Percentiles rank a stretch among this genome's conserved stretches.
Evolutionary conservation across 2,329 filamentous ascomycete species (phyloP).

Genomic region (Teratosphaeria destructans): DNA sequence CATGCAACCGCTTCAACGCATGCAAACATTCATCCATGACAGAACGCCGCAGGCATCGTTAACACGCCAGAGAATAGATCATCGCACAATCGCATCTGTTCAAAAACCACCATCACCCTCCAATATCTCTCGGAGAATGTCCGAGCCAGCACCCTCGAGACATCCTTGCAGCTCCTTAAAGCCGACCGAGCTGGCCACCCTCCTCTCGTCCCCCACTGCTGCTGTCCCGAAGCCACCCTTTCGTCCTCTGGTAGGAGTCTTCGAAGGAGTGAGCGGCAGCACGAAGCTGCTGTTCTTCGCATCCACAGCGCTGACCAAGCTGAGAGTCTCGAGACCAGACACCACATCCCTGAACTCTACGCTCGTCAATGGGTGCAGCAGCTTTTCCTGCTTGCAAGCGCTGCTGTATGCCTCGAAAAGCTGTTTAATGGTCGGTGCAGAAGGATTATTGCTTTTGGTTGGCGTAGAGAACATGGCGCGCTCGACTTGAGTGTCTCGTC

Average conservation of each 20-base stretch:
- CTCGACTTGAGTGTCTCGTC: slow-evolving; percentile 35
- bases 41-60: neutral
- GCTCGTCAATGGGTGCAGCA: slow-evolving; percentile 77
- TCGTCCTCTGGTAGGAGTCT: slow-evolving; percentile 50
- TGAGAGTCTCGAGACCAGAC: slow-evolving; percentile 77
- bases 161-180: slow-evolving; percentile 23
- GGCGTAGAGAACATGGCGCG: slow-evolving; percentile 28
- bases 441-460: slow-evolving; percentile 27
- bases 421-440: slow-evolving; percentile 70
- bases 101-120: slow-evolving; percentile 15
- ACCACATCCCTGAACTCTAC: slow-evolving; percentile 94
- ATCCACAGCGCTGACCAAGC: slow-evolving; percentile 61
- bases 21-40: neutral
- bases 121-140: slow-evolving; percentile 27
- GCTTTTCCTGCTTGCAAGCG: slow-evolving; percentile 77
- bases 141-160: slow-evolving; percentile 26
- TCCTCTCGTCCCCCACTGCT: slow-evolving; percentile 51
- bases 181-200: slow-evolving; percentile 25
- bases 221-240: slow-evolving; percentile 31
- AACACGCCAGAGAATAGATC: neutral
- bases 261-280: slow-evolving; percentile 50
- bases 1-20: neutral
- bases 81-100: neutral
- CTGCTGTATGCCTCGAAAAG: slow-evolving; percentile 75
- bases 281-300: slow-evolving; percentile 59